phyloP scores from a whole-genome alignment of 305 asterid species.

The Fraxinus platypoda region DNA sequence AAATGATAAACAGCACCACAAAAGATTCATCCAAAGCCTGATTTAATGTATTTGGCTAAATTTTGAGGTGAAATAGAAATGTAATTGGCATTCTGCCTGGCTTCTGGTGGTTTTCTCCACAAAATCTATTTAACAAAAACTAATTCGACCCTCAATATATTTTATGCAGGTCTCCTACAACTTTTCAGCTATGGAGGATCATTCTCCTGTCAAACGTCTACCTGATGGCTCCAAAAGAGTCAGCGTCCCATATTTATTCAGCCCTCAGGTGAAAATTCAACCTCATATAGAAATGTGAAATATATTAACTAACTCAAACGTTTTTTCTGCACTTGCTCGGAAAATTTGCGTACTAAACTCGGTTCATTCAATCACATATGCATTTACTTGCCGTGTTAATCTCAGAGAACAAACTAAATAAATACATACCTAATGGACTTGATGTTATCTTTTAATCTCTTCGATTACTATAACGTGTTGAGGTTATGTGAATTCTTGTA shows the following conservation, averaged over 20 bases:
- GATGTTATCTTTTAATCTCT: neutral
- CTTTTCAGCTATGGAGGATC: slow-evolving; percentile 33
- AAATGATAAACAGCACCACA: neutral
- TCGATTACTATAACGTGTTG: neutral
- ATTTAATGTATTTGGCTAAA: neutral
- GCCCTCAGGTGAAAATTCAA: slow-evolving; percentile 54
- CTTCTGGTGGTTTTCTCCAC: neutral
- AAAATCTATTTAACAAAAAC: neutral
- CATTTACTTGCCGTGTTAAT: neutral
- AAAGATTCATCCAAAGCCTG: neutral
- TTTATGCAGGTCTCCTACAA: slow-evolving; percentile 46
- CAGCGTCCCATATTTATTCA: slow-evolving; percentile 51
- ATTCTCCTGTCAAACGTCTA: slow-evolving; percentile 57
- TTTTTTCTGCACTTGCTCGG: neutral
- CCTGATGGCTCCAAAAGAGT: slow-evolving; percentile 97
- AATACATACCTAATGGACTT: neutral
- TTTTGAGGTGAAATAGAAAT: neutral
- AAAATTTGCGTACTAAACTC: neutral
- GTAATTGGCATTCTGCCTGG: neutral
- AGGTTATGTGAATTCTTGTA: neutral
- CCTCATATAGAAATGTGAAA: neutral
- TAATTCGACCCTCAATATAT: neutral
- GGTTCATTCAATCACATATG: neutral
- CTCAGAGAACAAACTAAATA: neutral
- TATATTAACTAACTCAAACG: neutral